These are phyloP conservation scores for Globisporangium carolinianum DNA, from an alignment of 352 stramenopile species.

Conservation along the genomic window DNA sequence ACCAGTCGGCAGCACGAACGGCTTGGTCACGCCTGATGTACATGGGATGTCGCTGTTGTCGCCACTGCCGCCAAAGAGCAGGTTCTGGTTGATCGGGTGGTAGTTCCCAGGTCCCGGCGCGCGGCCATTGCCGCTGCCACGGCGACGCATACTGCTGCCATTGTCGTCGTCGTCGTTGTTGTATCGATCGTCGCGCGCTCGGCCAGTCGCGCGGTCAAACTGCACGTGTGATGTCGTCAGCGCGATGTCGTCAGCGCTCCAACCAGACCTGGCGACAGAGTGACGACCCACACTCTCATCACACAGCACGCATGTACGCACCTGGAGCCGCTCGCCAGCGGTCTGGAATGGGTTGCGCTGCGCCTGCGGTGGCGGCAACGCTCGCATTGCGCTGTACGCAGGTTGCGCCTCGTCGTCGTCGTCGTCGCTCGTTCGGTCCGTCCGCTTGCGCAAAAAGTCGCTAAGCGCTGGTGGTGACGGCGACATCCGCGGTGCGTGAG, in stretches of 20 bases:
- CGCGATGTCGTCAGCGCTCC: too few relatives aligned
- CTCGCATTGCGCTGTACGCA: constrained; percentile 7
- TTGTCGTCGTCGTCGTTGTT: constrained; percentile 17
- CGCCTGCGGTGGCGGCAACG: not conserved
- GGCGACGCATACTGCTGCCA: constrained; percentile 8
- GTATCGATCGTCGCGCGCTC: constrained; percentile 28
- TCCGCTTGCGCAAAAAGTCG: constrained; percentile 33
- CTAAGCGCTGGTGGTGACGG: constrained; percentile 17
- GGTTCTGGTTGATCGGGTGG: constrained; percentile 70
- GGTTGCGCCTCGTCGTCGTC: not conserved
- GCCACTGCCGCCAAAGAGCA: constrained; percentile 43
- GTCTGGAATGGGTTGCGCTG: constrained; percentile 60
- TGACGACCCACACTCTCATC: too few relatives aligned
- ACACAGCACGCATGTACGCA: constrained; percentile 7
- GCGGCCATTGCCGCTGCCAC: constrained; percentile 16
- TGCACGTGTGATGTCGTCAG: constrained; percentile 2
- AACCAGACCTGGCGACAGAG: too few relatives aligned
- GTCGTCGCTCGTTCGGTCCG: constrained; percentile 9
- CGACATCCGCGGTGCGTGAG: not conserved
- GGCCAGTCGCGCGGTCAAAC: constrained; percentile 39
- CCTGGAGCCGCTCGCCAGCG: constrained; percentile 58
- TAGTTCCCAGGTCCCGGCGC: constrained; percentile 37
- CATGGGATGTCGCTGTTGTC: constrained; percentile 6
- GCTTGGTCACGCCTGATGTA: constrained; percentile 47
- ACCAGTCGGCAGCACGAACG: constrained; percentile 63